Percentiles rank a stretch among this genome's conserved stretches.
Evolutionary conservation across 2,329 filamentous ascomycete genomes (phyloP).

Genomic region (Plectosphaerella cucumerina): DNA sequence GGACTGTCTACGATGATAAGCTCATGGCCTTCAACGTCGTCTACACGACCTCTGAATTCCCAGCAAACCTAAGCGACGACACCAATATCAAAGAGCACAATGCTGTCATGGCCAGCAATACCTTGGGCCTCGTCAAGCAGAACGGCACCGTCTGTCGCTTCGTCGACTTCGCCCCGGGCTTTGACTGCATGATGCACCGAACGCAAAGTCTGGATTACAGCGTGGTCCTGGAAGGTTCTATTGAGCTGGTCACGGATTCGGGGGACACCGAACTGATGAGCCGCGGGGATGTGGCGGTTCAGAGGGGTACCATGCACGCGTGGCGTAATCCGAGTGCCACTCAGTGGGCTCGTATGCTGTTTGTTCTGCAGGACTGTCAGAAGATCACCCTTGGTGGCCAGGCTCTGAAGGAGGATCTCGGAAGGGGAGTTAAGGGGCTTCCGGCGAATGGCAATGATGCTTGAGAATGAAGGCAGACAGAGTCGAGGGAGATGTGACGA

Average conservation of each 20-base stretch:
- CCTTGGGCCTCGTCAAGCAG: conserved; percentile 29
- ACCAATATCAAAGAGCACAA: conserved; percentile 33
- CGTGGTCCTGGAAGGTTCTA: conserved; percentile 36
- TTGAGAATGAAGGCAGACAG: too few relatives aligned
- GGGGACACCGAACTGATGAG: conserved; percentile 31
- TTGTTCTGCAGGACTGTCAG: conserved; percentile 11
- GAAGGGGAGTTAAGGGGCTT: conserved; percentile 9
- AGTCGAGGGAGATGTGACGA: too few relatives aligned
- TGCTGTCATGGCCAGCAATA: conserved; percentile 26
- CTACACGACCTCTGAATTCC: conserved; percentile 36
- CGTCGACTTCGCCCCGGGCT: conserved; percentile 30
- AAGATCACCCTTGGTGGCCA: conserved; percentile 7
- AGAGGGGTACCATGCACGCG: conserved; percentile 36
- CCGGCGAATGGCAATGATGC: too few relatives aligned
- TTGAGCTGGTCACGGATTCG: conserved; percentile 37
- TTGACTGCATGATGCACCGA: conserved; percentile 34
- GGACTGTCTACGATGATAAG: conserved; percentile 21
- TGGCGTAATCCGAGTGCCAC: conserved; percentile 32
- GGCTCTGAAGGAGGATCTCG: conserved; percentile 12
- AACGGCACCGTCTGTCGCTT: conserved; percentile 28
- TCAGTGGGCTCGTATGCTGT: conserved; percentile 30
- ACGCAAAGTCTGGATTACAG: conserved; percentile 41
- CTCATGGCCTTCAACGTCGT: conserved; percentile 33
- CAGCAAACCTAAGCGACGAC: conserved; percentile 32
- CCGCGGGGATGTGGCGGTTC: conserved; percentile 38